A percentile compares a stretch with the other conserved stretches of the same genome.
Conservation (phyloP, 106 monocot species). For the Cymbidium sinense region DNA sequence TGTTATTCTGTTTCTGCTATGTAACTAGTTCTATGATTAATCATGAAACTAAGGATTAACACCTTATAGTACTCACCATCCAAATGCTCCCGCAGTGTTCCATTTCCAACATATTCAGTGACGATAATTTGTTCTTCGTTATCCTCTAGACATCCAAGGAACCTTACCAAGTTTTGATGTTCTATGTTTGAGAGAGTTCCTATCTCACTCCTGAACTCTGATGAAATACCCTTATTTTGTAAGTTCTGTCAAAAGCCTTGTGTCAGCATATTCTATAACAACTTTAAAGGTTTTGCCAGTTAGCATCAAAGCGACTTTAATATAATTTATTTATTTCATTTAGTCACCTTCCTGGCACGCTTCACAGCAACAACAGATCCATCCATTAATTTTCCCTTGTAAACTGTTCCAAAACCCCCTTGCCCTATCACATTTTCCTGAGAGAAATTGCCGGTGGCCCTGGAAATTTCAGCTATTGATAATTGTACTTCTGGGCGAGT, state of each 20-base stretch:
- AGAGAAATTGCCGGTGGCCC: not conserved
- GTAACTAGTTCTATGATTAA: no score
- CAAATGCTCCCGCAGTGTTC: slow-evolving; percentile 73
- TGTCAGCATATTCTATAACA: no score
- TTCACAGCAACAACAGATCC: not conserved
- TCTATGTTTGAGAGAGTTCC: slow-evolving; percentile 46
- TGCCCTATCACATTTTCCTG: not conserved
- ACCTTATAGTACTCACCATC: slow-evolving; percentile 34
- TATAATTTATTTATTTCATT: no score
- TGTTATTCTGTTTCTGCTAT: no score
- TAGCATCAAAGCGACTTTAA: no score
- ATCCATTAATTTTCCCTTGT: not conserved
- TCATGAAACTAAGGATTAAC: no score
- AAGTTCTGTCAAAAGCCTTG: slow-evolving; percentile 17
- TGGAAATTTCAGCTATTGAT: slow-evolving; percentile 3
- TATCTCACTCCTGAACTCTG: slow-evolving; percentile 63
- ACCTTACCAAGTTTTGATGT: slow-evolving; percentile 65
- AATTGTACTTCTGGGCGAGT: slow-evolving; percentile 7
- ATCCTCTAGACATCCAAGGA: slow-evolving; percentile 49
- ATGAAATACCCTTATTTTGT: slow-evolving; percentile 22
- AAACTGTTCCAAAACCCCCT: not conserved
- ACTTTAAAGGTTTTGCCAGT: not conserved
- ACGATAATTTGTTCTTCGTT: slow-evolving; percentile 57
- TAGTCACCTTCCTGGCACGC: slow-evolving; percentile 4
- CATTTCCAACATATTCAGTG: slow-evolving; percentile 65